These are phyloP conservation scores for Fusarium guadeloupense DNA, from an alignment of 2,329 filamentous ascomycete species.

Conservation along the genomic window DNA sequence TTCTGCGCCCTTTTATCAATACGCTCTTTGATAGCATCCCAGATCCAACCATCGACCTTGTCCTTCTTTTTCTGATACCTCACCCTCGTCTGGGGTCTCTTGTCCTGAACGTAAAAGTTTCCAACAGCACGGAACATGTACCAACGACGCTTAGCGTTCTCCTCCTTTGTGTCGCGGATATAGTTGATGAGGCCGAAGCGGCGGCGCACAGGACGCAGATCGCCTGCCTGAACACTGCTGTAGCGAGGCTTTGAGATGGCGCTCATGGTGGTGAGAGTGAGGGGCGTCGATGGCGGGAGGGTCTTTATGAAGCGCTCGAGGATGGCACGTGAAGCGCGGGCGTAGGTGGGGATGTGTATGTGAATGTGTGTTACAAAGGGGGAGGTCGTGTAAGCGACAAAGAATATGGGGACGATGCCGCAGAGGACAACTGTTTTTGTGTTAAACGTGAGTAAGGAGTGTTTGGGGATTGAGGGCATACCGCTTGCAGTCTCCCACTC, in stretches of 20 bases:
- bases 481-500: slow-evolving; percentile 49
- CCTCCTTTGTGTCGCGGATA: slow-evolving; percentile 48
- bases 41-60: slow-evolving; percentile 53
- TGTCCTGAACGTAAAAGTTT: slow-evolving; percentile 52
- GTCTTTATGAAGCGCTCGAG: slow-evolving; percentile 62
- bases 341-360: slow-evolving; percentile 72
- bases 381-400: slow-evolving; percentile 70
- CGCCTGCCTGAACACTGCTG: slow-evolving; percentile 53
- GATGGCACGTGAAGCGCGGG: slow-evolving; percentile 66
- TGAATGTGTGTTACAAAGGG: slow-evolving; percentile 79
- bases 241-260: slow-evolving; percentile 64
- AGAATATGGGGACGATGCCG: slow-evolving; percentile 71
- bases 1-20: slow-evolving; percentile 41
- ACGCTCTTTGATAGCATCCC: slow-evolving; percentile 51
- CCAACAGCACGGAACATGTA: slow-evolving; percentile 52
- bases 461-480: slow-evolving; percentile 42
- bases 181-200: slow-evolving; percentile 55
- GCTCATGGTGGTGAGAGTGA: slow-evolving; percentile 66
- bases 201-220: slow-evolving; percentile 45
- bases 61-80: slow-evolving; percentile 44
- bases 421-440: slow-evolving; percentile 61
- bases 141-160: slow-evolving; percentile 51
- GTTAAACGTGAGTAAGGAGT: not conserved
- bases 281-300: slow-evolving; percentile 56
- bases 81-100: slow-evolving; percentile 26